phyloP scores from a whole-genome alignment of 495 filamentous ascomycete genomes.

The Pseudoneurospora amorphoporcata region DNA sequence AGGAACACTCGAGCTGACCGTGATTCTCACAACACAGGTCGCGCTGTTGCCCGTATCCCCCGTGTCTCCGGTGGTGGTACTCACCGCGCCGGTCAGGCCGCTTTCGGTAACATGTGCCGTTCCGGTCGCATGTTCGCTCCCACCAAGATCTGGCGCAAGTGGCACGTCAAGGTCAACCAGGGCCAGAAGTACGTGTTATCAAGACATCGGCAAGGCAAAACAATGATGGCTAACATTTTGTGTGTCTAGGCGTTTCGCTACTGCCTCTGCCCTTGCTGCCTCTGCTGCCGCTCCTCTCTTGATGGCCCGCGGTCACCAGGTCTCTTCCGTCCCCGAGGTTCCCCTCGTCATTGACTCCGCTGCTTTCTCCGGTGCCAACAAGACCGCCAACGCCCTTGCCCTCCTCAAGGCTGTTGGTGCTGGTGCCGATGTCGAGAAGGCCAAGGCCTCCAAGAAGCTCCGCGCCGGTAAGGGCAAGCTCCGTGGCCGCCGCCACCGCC shows the following conservation, averaged over 20 bases:
- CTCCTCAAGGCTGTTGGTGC: slow-evolving; percentile 87
- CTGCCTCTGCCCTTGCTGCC: slow-evolving; percentile 90
- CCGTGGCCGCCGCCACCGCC: slow-evolving; percentile 84
- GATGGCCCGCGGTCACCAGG: slow-evolving; percentile 91
- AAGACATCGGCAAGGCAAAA: not conserved
- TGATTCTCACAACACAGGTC: slow-evolving; percentile 48
- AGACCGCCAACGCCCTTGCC: slow-evolving; percentile 75
- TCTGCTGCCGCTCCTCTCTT: slow-evolving; percentile 90
- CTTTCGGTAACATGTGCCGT: slow-evolving; percentile 99
- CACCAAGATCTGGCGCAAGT: slow-evolving; percentile 99
- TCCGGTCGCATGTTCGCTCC: slow-evolving; percentile 99
- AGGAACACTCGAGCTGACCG: slow-evolving; percentile 14
- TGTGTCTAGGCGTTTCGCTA: slow-evolving; percentile 74
- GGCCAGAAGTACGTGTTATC: slow-evolving; percentile 66
- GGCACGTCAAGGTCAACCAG: slow-evolving; percentile 99
- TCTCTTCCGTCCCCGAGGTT: slow-evolving; percentile 86
- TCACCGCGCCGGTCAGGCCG: slow-evolving; percentile 98
- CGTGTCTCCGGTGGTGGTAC: slow-evolving; percentile 99
- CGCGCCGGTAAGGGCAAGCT: slow-evolving; percentile 98
- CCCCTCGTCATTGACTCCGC: slow-evolving; percentile 89
- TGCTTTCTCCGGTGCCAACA: slow-evolving; percentile 62
- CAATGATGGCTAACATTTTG: slow-evolving; percentile 3
- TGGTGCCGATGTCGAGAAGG: slow-evolving; percentile 82
- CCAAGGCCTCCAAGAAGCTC: slow-evolving; percentile 84
- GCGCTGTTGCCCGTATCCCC: slow-evolving; percentile 99